phyloP scores from a whole-genome alignment of 2,329 filamentous ascomycete species.

The Lasiodiplodia sp. region DNA sequence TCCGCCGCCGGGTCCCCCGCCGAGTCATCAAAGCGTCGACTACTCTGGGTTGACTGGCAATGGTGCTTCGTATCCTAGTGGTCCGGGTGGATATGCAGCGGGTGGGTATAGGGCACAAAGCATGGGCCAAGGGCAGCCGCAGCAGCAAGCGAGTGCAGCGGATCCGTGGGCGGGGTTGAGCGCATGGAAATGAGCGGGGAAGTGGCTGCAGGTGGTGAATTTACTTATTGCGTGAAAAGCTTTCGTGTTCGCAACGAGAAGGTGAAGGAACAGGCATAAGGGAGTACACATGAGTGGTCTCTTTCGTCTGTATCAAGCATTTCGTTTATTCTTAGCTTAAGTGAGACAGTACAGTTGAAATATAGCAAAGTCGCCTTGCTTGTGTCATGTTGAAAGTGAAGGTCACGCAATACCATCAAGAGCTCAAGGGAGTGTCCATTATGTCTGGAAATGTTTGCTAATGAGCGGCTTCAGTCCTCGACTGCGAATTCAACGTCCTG shows the following conservation, averaged over 20 bases:
- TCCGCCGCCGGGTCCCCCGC: constrained; percentile 70
- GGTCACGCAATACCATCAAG: not conserved
- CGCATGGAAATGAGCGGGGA: constrained; percentile 63
- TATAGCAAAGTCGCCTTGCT: not conserved
- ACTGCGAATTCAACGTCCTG: too few relatives aligned
- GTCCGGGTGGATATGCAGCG: constrained; percentile 63
- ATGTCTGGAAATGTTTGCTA: not conserved
- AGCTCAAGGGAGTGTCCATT: not conserved
- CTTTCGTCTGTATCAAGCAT: not conserved
- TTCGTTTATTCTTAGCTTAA: not conserved
- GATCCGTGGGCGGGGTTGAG: constrained; percentile 77
- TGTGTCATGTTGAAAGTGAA: not conserved
- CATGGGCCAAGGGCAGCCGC: constrained; percentile 50
- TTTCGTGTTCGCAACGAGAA: not conserved
- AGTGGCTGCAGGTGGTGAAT: not conserved
- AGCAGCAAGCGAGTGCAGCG: constrained; percentile 38
- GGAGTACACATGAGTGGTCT: not conserved
- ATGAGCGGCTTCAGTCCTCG: not conserved
- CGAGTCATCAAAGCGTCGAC: constrained; percentile 54
- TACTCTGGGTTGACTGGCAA: constrained; percentile 52
- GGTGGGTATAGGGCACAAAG: constrained; percentile 33
- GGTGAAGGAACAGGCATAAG: not conserved
- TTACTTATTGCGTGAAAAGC: not conserved
- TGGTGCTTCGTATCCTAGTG: constrained; percentile 49
- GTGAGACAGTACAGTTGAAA: not conserved